These are phyloP conservation scores for Leucosporidium creatinivorum DNA, from an alignment of 768 basidiomycete genomes.

Conservation along the genomic window DNA sequence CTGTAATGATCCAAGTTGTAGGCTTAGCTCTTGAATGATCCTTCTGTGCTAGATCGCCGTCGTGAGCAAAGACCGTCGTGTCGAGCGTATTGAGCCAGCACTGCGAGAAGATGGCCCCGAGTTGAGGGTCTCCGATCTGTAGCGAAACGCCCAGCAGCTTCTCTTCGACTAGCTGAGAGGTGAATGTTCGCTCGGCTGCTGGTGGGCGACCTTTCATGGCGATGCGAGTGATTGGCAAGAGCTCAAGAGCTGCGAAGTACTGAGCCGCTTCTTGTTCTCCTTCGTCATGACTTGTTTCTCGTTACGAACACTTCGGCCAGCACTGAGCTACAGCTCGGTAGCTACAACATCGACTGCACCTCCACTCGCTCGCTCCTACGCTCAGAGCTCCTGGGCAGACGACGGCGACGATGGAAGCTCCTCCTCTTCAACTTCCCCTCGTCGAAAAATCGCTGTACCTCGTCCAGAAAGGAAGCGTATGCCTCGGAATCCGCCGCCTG, in stretches of 20 bases:
- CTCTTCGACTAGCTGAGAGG: not conserved
- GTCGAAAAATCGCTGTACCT: no score
- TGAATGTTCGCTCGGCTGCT: not conserved
- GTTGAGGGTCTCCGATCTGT: not conserved
- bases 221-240: not conserved
- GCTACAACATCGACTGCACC: no score
- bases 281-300: no score
- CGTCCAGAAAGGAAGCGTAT: no score
- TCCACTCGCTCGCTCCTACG: no score
- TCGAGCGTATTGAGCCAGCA: not conserved
- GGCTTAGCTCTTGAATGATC: not conserved
- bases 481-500: not conserved
- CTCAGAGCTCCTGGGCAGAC: no score
- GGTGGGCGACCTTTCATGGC: not conserved
- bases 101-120: not conserved
- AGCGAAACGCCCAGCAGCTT: not conserved
- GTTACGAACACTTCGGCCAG: no score
- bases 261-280: no score
- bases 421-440: no score
- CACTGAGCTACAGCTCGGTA: no score
- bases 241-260: no score
- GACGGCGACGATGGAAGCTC: no score
- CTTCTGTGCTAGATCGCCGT: not conserved
- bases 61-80: not conserved
- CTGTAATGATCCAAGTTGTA: not conserved